A percentile compares a stretch with the other conserved stretches of the same genome.
phyloP scores from a whole-genome alignment of 345 rosid species.

The Limnanthes douglasii region DNA sequence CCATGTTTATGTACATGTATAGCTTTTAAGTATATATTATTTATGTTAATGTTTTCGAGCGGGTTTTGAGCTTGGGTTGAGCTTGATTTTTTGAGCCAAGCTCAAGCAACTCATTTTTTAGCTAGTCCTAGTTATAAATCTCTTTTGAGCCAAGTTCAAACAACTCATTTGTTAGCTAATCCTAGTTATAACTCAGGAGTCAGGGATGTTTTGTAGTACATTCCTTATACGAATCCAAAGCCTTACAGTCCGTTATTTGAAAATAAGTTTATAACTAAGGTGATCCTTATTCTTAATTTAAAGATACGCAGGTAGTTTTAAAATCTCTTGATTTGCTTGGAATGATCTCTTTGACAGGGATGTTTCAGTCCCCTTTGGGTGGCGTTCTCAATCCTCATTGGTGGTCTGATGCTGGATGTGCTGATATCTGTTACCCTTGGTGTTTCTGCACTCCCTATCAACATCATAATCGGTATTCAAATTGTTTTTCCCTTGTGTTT shows the following conservation, averaged over 20 bases:
- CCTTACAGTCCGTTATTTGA: no score
- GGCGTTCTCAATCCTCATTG: constrained; percentile 77
- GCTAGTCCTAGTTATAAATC: no score
- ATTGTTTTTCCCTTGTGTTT: background rate
- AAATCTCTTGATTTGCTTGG: background rate
- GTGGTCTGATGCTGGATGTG: constrained; percentile 75
- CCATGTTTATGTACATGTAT: no score
- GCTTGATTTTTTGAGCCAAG: no score
- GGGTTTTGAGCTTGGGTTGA: no score
- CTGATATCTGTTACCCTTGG: constrained; percentile 77
- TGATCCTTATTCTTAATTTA: background rate
- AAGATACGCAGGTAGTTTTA: background rate
- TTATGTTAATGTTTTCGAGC: no score
- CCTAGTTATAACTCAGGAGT: background rate
- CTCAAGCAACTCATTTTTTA: no score
- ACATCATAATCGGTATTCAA: constrained; percentile 68
- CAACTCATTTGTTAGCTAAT: no score
- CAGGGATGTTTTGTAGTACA: background rate
- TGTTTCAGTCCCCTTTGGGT: constrained; percentile 88
- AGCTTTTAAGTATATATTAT: no score
- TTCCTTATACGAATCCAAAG: no score
- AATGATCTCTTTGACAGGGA: constrained; percentile 24
- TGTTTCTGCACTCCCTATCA: constrained; percentile 73
- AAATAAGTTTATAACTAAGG: background rate
- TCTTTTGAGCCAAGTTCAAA: no score